These are phyloP conservation scores for Mucor sp. DNA, from an alignment of 371 early-diverging fungal genomes.

Conservation along the genomic window DNA sequence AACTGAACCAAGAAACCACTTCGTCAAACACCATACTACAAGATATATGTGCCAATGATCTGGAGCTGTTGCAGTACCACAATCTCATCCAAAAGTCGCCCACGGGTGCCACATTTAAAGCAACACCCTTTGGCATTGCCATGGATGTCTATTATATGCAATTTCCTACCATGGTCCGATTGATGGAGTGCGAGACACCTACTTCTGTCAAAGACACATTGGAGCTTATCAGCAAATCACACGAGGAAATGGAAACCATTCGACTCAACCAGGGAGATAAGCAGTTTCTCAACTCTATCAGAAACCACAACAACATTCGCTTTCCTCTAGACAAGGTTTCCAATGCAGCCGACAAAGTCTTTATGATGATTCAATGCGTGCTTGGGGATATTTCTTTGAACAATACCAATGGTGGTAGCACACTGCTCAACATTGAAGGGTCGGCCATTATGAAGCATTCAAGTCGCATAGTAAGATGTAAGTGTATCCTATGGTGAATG, in stretches of 20 bases:
- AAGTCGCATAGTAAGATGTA: conserved; percentile 43
- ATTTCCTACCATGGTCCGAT: conserved; percentile 40
- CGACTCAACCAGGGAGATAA: conserved; percentile 53
- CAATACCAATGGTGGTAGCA: conserved; percentile 20
- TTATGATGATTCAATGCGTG: conserved; percentile 44
- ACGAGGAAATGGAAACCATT: conserved; percentile 49
- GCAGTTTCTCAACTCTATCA: conserved; percentile 38
- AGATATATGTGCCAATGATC: conserved; percentile 61
- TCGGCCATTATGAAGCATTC: conserved; percentile 32
- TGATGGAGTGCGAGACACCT: conserved; percentile 22
- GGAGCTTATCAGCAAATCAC: conserved; percentile 31
- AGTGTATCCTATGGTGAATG: no score
- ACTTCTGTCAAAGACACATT: conserved; percentile 40
- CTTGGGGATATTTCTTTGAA: conserved; percentile 43
- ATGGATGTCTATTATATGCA: conserved; percentile 59
- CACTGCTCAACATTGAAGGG: conserved; percentile 27
- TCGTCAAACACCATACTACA: conserved; percentile 49
- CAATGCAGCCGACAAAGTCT: conserved; percentile 36
- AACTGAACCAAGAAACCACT: conserved; percentile 22
- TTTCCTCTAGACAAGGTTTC: conserved; percentile 40
- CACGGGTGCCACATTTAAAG: neutral
- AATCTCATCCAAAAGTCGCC: conserved; percentile 19
- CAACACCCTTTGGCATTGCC: conserved; percentile 41
- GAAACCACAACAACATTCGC: conserved; percentile 38
- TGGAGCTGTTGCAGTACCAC: conserved; percentile 31